Evolutionary conservation across 305 asterid species (phyloP).

Genomic region (Rubia balearica): DNA sequence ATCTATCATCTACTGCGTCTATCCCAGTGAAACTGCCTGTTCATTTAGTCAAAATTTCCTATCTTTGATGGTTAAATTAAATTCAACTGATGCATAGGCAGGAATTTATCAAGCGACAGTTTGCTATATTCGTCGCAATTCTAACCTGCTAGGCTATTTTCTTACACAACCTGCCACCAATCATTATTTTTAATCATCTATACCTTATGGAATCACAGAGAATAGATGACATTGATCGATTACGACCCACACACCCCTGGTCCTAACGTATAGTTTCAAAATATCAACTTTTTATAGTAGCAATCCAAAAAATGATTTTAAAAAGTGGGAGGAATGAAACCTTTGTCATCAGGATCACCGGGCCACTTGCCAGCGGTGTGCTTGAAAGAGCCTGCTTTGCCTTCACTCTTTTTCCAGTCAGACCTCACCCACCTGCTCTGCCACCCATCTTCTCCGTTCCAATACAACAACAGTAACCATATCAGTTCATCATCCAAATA

Average conservation of each 20-base stretch:
- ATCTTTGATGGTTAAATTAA: background rate
- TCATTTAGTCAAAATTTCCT: background rate
- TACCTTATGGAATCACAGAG: background rate
- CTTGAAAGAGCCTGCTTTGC: conserved; percentile 93
- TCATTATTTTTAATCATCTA: background rate
- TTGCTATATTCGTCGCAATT: background rate
- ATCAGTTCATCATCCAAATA: background rate
- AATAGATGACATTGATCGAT: background rate
- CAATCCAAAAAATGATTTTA: background rate
- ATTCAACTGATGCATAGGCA: background rate
- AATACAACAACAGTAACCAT: background rate
- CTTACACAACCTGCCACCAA: background rate
- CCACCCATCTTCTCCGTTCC: conserved; percentile 59
- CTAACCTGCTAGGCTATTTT: background rate
- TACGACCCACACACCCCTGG: background rate
- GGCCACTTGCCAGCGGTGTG: conserved; percentile 91
- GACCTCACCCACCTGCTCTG: conserved; percentile 87
- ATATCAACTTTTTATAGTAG: background rate
- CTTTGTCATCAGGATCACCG: conserved; percentile 94
- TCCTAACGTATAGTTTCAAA: background rate
- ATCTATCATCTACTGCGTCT: background rate
- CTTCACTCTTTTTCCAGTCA: conserved; percentile 86
- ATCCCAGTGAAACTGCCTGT: background rate
- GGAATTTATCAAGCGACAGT: background rate
- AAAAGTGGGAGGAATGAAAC: background rate